Percentiles rank a stretch among this genome's conserved stretches.
phyloP scores from a whole-genome alignment of 2,329 filamentous ascomycete species.

The Reticulascus tulasneorum region DNA sequence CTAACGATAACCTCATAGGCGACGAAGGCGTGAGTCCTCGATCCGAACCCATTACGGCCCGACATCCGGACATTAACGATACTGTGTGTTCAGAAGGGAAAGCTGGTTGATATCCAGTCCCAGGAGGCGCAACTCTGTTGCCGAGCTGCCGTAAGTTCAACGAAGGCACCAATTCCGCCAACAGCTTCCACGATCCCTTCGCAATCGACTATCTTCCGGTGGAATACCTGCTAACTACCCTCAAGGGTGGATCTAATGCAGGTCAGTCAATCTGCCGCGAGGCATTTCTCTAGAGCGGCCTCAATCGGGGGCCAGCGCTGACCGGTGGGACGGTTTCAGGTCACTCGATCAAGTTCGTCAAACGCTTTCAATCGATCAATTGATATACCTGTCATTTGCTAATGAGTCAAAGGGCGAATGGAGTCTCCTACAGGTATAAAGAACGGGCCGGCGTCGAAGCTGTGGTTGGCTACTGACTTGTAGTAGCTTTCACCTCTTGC shows the following conservation, averaged over 20 bases:
- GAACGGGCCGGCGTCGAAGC: conserved; percentile 12
- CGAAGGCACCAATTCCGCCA: conserved; percentile 10
- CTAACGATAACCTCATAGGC: conserved; percentile 21
- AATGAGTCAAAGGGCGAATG: conserved; percentile 16
- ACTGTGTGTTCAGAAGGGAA: conserved; percentile 26
- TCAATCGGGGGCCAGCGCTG: conserved; percentile 12
- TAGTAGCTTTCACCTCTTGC: conserved; percentile 57
- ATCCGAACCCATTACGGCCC: conserved; percentile 13
- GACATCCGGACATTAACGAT: conserved; percentile 16
- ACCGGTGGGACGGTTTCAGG: conserved; percentile 15
- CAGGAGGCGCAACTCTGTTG: conserved; percentile 26
- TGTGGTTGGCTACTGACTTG: conserved; percentile 15
- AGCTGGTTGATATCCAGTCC: conserved; percentile 30
- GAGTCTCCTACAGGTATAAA: too few relatives aligned
- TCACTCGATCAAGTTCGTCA: conserved; percentile 14
- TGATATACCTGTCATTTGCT: conserved; percentile 7
- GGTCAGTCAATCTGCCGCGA: conserved; percentile 16
- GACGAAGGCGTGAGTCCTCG: conserved; percentile 33
- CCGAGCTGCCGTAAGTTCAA: conserved; percentile 26
- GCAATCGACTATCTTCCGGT: conserved; percentile 10
- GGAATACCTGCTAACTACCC: conserved; percentile 13
- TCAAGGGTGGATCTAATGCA: conserved; percentile 26
- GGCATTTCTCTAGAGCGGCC: conserved; percentile 11
- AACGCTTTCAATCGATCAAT: conserved; percentile 1
- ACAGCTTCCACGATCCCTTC: conserved; percentile 11